phyloP scores from a whole-genome alignment of 2,329 filamentous ascomycete genomes.

The Dendrostoma leiphaemia region DNA sequence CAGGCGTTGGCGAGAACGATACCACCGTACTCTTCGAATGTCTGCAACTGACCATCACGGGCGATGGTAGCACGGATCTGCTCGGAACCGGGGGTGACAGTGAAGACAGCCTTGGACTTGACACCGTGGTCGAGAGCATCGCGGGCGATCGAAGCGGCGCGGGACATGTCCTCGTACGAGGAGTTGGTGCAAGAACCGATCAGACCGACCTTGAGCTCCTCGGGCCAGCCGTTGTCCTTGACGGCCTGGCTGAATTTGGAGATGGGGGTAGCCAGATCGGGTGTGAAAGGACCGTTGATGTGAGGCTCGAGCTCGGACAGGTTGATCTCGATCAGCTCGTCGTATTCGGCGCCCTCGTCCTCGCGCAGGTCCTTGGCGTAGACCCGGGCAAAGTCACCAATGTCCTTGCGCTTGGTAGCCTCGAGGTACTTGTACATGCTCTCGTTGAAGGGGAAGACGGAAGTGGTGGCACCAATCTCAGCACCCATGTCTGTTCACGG shows the following conservation, averaged over 20 bases:
- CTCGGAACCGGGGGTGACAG: slow-evolving; percentile 93
- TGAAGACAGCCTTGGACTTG: slow-evolving; percentile 92
- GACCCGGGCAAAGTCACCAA: slow-evolving; percentile 82
- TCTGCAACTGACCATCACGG: slow-evolving; percentile 86
- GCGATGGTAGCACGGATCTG: slow-evolving; percentile 93
- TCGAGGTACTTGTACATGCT: slow-evolving; percentile 94
- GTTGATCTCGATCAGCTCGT: slow-evolving; percentile 95
- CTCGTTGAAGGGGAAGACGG: slow-evolving; percentile 96
- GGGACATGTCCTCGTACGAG: slow-evolving; percentile 84
- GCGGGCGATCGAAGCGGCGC: slow-evolving; percentile 84
- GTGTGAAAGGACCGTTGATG: slow-evolving; percentile 98
- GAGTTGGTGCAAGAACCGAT: slow-evolving; percentile 99
- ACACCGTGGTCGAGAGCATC: slow-evolving; percentile 90
- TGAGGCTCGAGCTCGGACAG: slow-evolving; percentile 92
- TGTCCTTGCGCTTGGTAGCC: slow-evolving; percentile 85
- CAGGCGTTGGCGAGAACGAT: slow-evolving; percentile 95
- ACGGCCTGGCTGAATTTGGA: slow-evolving; percentile 96
- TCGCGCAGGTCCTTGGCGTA: slow-evolving; percentile 85
- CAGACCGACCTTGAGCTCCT: slow-evolving; percentile 92
- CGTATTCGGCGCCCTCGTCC: slow-evolving; percentile 91
- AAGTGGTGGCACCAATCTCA: slow-evolving; percentile 83
- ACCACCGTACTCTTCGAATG: slow-evolving; percentile 94
- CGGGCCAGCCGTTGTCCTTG: slow-evolving; percentile 92
- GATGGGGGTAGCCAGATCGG: slow-evolving; percentile 95
- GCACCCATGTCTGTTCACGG: slow-evolving; percentile 37